These are phyloP conservation scores for Arachnopeziza araneosa DNA, from an alignment of 2,329 filamentous ascomycete genomes.

Conservation along the genomic window DNA sequence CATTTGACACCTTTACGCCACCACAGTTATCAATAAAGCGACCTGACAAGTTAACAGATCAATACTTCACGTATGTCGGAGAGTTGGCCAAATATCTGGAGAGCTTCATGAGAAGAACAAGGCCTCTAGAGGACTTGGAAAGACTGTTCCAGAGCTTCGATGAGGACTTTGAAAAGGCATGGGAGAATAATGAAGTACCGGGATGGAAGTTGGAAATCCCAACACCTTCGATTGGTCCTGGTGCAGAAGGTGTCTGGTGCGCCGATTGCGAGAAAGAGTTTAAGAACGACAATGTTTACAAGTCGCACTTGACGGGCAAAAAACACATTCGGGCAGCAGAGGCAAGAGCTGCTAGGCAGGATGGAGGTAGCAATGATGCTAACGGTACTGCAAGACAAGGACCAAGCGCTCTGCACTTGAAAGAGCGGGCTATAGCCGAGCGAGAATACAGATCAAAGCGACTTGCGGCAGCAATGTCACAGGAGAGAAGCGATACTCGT, in stretches of 20 bases:
- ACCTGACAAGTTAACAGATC: conserved; percentile 81
- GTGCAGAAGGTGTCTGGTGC: conserved; percentile 74
- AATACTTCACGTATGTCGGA: conserved; percentile 86
- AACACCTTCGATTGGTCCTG: conserved; percentile 18
- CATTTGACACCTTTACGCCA: conserved; percentile 80
- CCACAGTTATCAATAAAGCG: conserved; percentile 71
- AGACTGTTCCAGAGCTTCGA: conserved; percentile 73
- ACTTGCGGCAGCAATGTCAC: conserved; percentile 75
- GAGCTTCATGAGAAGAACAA: conserved; percentile 75
- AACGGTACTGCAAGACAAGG: conserved; percentile 26
- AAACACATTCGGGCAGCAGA: conserved; percentile 87
- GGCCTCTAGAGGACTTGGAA: conserved; percentile 80
- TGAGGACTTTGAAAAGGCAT: conserved; percentile 75
- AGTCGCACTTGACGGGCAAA: conserved; percentile 79
- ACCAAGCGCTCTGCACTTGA: conserved; percentile 48
- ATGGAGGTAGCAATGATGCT: conserved; percentile 17
- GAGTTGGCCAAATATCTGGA: conserved; percentile 80
- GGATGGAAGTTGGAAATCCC: conserved; percentile 64
- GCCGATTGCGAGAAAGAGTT: conserved; percentile 91
- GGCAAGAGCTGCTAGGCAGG: conserved; percentile 47
- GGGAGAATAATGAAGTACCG: conserved; percentile 72
- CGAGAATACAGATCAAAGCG: conserved; percentile 79
- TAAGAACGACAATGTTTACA: conserved; percentile 92
- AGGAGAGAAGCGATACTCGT: conserved; percentile 80
- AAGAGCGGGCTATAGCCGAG: conserved; percentile 86